phyloP scores from a whole-genome alignment of 1,284 basidiomycete species.

The Veloboletus limbatus region DNA sequence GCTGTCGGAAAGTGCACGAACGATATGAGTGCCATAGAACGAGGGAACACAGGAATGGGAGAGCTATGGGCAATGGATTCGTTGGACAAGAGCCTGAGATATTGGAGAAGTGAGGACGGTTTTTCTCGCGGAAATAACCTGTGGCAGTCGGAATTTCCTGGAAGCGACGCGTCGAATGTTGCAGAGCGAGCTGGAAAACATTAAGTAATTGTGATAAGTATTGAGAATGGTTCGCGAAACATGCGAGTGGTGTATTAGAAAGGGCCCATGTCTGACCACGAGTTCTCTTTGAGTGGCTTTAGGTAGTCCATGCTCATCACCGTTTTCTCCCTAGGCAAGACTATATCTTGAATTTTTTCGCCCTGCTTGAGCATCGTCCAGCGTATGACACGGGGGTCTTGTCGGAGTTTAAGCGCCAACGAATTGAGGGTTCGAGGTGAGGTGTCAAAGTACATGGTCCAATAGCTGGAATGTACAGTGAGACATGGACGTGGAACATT shows the following conservation, averaged over 20 bases:
- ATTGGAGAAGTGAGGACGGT: background rate
- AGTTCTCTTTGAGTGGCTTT: conserved; percentile 21
- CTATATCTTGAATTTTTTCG: conserved; percentile 67
- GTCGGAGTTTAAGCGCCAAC: conserved; percentile 65
- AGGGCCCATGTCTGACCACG: conserved; percentile 27
- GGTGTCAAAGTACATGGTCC: conserved; percentile 87
- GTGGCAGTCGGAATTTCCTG: background rate
- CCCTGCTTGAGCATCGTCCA: conserved; percentile 82
- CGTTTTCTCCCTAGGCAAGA: conserved; percentile 39
- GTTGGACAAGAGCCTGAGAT: no score
- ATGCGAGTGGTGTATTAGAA: conserved; percentile 8
- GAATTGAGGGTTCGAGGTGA: conserved; percentile 67
- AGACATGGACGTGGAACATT: conserved; percentile 2
- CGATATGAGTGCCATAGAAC: no score
- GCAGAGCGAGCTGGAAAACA: background rate
- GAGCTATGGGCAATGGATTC: no score
- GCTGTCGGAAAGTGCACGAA: background rate
- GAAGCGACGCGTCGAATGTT: background rate
- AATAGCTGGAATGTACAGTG: conserved; percentile 59
- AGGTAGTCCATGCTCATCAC: conserved; percentile 31
- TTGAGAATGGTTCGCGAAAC: background rate
- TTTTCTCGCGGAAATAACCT: background rate
- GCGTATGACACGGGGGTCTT: conserved; percentile 79
- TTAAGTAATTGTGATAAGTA: conserved; percentile 7
- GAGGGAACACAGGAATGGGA: no score